Evolutionary conservation across 352 stramenopile species (phyloP).

Genomic region (Globisporangium emineosum): DNA sequence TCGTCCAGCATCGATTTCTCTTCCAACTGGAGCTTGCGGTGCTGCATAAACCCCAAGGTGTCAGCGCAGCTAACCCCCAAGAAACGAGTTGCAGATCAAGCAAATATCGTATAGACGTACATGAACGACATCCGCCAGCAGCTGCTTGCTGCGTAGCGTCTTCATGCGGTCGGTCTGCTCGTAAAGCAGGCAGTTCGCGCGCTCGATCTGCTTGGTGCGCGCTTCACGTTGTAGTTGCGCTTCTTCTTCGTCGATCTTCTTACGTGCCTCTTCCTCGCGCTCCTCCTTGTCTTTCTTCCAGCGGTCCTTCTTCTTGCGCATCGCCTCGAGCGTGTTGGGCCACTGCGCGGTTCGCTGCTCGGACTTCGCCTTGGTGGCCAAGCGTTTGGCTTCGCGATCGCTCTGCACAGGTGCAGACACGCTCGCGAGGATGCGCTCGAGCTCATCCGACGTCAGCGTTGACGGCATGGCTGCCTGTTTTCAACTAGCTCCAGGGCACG

Average conservation of each 20-base stretch:
- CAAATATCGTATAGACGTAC: conserved; percentile 19
- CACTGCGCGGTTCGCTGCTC: conserved; percentile 81
- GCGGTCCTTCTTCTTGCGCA: conserved; percentile 86
- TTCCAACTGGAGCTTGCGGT: conserved; percentile 77
- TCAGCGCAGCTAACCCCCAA: no score
- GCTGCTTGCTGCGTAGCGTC: conserved; percentile 79
- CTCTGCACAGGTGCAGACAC: conserved; percentile 64
- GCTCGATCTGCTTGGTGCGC: conserved; percentile 81
- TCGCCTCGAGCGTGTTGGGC: conserved; percentile 91
- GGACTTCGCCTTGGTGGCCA: conserved; percentile 70
- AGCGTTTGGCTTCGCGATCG: conserved; percentile 59
- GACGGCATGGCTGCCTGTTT: conserved; percentile 22
- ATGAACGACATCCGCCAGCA: conserved; percentile 84
- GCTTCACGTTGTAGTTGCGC: conserved; percentile 61
- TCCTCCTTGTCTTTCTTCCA: conserved; percentile 91
- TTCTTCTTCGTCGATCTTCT: conserved; percentile 79
- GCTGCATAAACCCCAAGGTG: no score
- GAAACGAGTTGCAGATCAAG: neutral
- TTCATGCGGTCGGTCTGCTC: conserved; percentile 93
- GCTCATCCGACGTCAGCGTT: conserved; percentile 54
- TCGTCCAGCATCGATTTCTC: conserved; percentile 66
- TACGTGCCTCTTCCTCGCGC: conserved; percentile 66
- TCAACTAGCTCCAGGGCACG: no score
- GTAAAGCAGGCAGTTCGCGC: conserved; percentile 84
- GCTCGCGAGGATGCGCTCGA: conserved; percentile 68